Conservation (phyloP, 371 early-diverging fungal species). For the Mucor piriformis region DNA sequence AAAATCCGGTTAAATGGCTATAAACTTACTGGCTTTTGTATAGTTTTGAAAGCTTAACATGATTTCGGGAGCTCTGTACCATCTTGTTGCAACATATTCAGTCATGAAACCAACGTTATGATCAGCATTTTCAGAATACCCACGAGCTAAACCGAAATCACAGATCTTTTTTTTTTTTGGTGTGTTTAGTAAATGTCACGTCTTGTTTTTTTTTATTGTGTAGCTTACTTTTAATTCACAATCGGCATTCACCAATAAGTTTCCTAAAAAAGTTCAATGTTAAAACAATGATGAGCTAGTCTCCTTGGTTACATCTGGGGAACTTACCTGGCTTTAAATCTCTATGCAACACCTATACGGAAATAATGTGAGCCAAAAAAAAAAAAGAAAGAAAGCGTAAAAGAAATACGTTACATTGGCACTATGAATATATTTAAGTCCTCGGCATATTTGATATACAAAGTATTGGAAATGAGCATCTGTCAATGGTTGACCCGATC, state of each 20-base stretch:
- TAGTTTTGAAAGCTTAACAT: conserved; percentile 94
- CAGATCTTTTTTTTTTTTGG: no score
- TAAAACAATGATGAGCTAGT: neutral
- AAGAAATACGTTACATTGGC: conserved; percentile 76
- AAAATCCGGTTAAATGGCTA: neutral
- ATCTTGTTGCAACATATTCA: conserved; percentile 97
- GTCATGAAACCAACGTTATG: conserved; percentile 92
- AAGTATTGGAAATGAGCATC: conserved; percentile 99
- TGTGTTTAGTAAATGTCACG: no score
- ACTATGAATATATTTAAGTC: conserved; percentile 97
- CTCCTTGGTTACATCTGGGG: neutral
- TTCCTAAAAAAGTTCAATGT: conserved; percentile 46
- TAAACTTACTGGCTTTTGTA: conserved; percentile 88
- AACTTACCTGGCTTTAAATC: conserved; percentile 93
- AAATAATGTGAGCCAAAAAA: neutral
- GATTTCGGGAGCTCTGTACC: conserved; percentile 99
- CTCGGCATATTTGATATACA: conserved; percentile 95
- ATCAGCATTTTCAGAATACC: conserved; percentile 82
- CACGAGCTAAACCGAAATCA: conserved; percentile 95
- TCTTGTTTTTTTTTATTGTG: no score
- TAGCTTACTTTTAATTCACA: conserved; percentile 86
- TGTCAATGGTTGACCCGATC: conserved; percentile 93
- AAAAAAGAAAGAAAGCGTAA: neutral
- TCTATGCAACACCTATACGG: conserved; percentile 76
- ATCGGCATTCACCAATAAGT: conserved; percentile 96